Base-by-base conservation (phyloP, 768 basidiomycete species). In the Hemileccinum impolitum region DNA sequence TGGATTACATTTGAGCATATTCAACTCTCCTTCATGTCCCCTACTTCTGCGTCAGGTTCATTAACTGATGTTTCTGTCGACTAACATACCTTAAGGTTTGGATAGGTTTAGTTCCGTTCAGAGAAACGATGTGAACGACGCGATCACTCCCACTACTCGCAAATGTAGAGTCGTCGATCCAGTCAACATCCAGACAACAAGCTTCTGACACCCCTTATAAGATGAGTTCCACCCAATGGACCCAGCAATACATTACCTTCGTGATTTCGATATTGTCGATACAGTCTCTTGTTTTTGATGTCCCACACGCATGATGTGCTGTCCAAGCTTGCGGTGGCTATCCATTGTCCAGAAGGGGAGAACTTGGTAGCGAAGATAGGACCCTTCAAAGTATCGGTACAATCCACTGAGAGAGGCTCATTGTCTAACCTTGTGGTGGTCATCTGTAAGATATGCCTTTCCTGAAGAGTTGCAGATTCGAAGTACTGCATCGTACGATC, bases 321-420 rank as follows among this genome's bases (percentile, higher is more conserved):
- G 61, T 93, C 90, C 44, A 90, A 61, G 64, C 90, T 90, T 3
- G 85, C 88, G 10, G 87, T 84, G 38, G 84, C 66, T 43, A 93
- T 71, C 81, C 84, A 87, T 43, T 76, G 75, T 6, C 90, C 87
- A 31, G 79, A 76, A 51, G 75, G 79, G 12, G 89, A 92, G 59
- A 92, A 93, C 47, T 81, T 78, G 39, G 82, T 77, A 37, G 88
- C 79, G 60, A 92, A 91, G 64, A 92, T 83, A 26, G 89, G 85
- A 47, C 82, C 88, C 87, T 90, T 66, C 66, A 45, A 59, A 50
- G 52, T 56, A 57, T 66, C 46, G 62, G 61, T 52, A 54, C 43
- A 19, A 23, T 5, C 35, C 26, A 37, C 39, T 45, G 21, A 39
- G 35, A 48, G 31, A 32, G 30, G 15, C 11, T 28, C 26, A 42